Evolutionary conservation across 2,329 filamentous ascomycete genomes (phyloP).

Genomic region (Colletotrichum tropicale): DNA sequence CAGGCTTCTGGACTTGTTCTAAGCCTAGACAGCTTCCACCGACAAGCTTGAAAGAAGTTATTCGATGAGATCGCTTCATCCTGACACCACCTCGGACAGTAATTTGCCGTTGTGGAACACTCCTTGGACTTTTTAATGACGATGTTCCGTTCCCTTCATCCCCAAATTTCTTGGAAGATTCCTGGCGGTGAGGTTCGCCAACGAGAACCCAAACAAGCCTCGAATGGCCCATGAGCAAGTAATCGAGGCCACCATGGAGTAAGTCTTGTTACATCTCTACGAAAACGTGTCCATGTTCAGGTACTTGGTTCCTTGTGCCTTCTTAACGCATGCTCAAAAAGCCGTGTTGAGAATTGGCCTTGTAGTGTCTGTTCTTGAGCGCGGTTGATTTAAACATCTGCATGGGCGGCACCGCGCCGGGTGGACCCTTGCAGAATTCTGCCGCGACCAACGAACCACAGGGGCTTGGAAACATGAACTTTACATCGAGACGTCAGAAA

Average conservation of each 20-base stretch:
- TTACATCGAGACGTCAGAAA: no score
- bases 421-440: background rate
- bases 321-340: rapidly evolving
- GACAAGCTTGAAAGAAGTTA: no score
- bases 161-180: background rate
- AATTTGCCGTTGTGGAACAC: no score
- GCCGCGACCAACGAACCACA: no score
- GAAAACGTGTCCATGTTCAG: background rate
- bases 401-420: no score
- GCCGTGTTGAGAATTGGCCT: background rate
- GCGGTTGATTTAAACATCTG: background rate
- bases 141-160: rapidly evolving
- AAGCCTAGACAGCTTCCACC: no score
- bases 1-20: no score
- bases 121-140: rapidly evolving
- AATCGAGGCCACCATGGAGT: background rate
- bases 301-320: background rate
- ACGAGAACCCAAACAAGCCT: background rate
- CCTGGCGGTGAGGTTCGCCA: no score
- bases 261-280: background rate
- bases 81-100: no score
- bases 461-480: background rate
- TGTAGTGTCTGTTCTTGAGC: background rate
- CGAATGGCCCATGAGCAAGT: background rate
- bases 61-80: no score